Evolutionary conservation across 129 eudicot genomes (phyloP), one percentile per base, ranked within the genome.

Genomic region (Saposhnikovia divaricata): DNA sequence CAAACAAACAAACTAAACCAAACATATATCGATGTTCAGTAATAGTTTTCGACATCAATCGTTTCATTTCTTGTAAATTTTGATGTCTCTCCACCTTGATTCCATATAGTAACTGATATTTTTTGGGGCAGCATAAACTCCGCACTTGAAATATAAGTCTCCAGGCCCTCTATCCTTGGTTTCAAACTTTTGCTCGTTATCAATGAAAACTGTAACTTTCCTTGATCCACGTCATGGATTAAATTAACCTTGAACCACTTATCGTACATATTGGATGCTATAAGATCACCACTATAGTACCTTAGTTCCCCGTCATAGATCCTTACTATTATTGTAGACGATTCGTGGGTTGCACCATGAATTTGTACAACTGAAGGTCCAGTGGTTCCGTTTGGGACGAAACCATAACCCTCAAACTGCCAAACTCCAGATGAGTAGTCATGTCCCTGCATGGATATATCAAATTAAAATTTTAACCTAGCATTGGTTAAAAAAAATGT

Each of bases 341-440:
- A n/a, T n/a, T n/a, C n/a, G n/a, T n/a, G n/a, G n/a, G n/a, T n/a
- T n/a, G n/a, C n/a, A n/a, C n/a, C n/a, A n/a, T n/a, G n/a, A n/a
- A 85, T 88, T 42, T 88, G 87, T 39, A 83, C 73, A 19, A 88
- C 72, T 2, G 85, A 82, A 0, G 85, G 87, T 23, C 91, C 89
- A 4, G 80, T 80, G 2, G 91, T 88, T 50, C 91, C 91, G n/a
- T 85, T 88, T 14, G 85, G 91, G 43, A 88, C 82, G 14, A 82
- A 85, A 7, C 79, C 85, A 31, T 78, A 25, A 19, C 91, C 89
- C 79, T 88, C 88, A 39, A 88, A 78, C 74, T 85, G 88, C 82
- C 88, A 85, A 13, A 83, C 55, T 42, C 89, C 85, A 3, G 91
- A 88, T 44, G 82, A 80, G 75, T 88, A 88, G 75, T 88, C 85